phyloP scores from a whole-genome alignment of 495 filamentous ascomycete species.

The Penicillium bovifimosum region DNA sequence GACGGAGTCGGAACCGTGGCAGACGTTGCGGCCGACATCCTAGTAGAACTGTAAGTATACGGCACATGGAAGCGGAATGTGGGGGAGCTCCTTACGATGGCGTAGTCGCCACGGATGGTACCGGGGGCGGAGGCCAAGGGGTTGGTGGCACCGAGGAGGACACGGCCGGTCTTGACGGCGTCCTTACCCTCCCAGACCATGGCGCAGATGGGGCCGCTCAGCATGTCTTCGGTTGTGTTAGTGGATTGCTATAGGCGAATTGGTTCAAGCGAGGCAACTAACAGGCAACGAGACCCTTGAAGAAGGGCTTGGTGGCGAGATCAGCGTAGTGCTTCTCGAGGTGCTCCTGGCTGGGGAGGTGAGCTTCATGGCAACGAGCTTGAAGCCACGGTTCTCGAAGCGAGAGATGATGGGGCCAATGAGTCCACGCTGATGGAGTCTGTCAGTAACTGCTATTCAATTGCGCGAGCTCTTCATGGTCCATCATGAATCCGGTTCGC shows the following conservation, averaged over 20 bases:
- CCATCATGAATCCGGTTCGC: not conserved
- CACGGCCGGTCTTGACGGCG: slow-evolving; percentile 94
- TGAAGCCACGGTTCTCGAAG: slow-evolving; percentile 96
- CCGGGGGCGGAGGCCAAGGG: slow-evolving; percentile 86
- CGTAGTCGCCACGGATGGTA: slow-evolving; percentile 91
- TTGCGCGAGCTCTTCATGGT: slow-evolving; percentile 8
- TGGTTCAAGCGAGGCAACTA: slow-evolving; percentile 24
- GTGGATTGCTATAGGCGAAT: not conserved
- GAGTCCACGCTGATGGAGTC: slow-evolving; percentile 72
- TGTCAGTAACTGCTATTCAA: slow-evolving; percentile 21
- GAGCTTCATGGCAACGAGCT: slow-evolving; percentile 97
- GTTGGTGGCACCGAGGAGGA: slow-evolving; percentile 96
- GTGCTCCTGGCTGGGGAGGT: slow-evolving; percentile 76
- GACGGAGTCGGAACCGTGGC: slow-evolving; percentile 97
- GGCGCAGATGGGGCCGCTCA: slow-evolving; percentile 90
- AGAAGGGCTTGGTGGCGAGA: slow-evolving; percentile 91
- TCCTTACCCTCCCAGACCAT: slow-evolving; percentile 99
- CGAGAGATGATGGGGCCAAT: slow-evolving; percentile 93
- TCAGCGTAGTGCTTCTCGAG: slow-evolving; percentile 97
- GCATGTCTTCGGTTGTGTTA: slow-evolving; percentile 67
- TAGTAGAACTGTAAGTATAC: slow-evolving; percentile 21
- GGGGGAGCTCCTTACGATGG: slow-evolving; percentile 44
- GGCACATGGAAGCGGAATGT: not conserved
- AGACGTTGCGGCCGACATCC: slow-evolving; percentile 97
- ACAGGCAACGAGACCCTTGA: slow-evolving; percentile 87